Evolutionary conservation across 2,329 filamentous ascomycete species (phyloP).

Genomic region (Pyrenophora seminiperda): DNA sequence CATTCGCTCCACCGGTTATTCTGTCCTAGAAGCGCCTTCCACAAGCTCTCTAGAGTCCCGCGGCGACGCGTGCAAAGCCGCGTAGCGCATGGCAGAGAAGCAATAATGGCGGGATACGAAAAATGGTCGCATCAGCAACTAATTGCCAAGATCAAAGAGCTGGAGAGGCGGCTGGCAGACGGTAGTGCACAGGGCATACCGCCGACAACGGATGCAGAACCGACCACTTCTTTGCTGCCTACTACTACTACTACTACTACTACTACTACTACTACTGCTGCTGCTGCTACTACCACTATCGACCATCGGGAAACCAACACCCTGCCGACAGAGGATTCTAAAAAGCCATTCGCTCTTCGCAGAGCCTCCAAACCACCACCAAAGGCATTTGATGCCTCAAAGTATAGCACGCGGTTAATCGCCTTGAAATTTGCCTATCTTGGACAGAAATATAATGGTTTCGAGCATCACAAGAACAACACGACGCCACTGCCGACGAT

Average conservation of each 20-base stretch:
- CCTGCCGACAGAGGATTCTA: neutral
- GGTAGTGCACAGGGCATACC: neutral
- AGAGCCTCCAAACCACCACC: constrained; percentile 45
- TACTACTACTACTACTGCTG: too few relatives aligned
- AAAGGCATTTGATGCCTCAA: constrained; percentile 73
- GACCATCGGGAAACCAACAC: too few relatives aligned
- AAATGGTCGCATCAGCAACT: constrained; percentile 43
- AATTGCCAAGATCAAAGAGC: constrained; percentile 41
- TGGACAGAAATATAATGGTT: constrained; percentile 88
- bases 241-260: too few relatives aligned
- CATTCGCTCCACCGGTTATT: constrained; percentile 34
- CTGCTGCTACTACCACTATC: too few relatives aligned
- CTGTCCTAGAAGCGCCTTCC: constrained; percentile 36
- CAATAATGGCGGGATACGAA: constrained; percentile 37
- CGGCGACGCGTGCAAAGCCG: constrained; percentile 28
- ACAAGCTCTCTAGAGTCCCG: constrained; percentile 42
- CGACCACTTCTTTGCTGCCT: constrained; percentile 6
- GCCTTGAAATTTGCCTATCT: constrained; percentile 94
- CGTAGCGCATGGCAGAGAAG: constrained; percentile 14
- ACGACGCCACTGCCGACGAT: constrained; percentile 75
- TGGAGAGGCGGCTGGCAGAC: constrained; percentile 30
- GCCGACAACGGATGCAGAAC: neutral
- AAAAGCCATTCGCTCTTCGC: constrained; percentile 24
- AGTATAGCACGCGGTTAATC: constrained; percentile 81
- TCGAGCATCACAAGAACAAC: constrained; percentile 80